Evolutionary conservation across 495 filamentous ascomycete species (phyloP).

Genomic region (Aspergillus campestris): DNA sequence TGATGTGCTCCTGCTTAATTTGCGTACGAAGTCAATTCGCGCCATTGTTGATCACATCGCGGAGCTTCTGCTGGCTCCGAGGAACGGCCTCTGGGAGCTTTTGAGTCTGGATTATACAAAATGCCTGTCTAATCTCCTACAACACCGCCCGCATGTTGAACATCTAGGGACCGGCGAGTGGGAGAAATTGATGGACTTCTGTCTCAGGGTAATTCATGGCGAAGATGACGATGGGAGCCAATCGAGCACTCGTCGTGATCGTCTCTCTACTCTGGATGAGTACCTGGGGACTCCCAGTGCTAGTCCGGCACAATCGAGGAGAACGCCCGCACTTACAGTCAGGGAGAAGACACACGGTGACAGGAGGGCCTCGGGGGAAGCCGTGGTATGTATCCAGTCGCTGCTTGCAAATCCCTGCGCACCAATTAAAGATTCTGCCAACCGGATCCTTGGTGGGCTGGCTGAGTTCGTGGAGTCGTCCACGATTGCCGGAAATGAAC

Average conservation of each 20-base stretch:
- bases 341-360: conserved; percentile 21
- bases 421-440: conserved; percentile 52
- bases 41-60: conserved; percentile 74
- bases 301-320: conserved; percentile 25
- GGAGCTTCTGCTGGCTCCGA: conserved; percentile 55
- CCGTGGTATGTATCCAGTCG: conserved; percentile 56
- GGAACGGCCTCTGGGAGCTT: conserved; percentile 58
- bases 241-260: conserved; percentile 19
- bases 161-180: conserved; percentile 61
- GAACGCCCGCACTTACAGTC: conserved; percentile 18
- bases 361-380: conserved; percentile 42
- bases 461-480: conserved; percentile 56
- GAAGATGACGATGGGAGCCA: conserved; percentile 21
- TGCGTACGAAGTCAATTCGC: conserved; percentile 69
- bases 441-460: conserved; percentile 48
- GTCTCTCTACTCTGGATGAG: conserved; percentile 20
- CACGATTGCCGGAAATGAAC: conserved; percentile 48
- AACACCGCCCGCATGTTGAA: conserved; percentile 67
- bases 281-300: conserved; percentile 16
- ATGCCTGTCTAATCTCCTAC: conserved; percentile 59
- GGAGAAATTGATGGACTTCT: conserved; percentile 61
- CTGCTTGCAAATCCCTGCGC: conserved; percentile 63
- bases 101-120: conserved; percentile 72
- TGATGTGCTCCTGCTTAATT: conserved; percentile 53
- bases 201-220: conserved; percentile 24